Base-by-base conservation (phyloP, 1,284 basidiomycete genomes). In the Cystobasidium pallidum region DNA sequence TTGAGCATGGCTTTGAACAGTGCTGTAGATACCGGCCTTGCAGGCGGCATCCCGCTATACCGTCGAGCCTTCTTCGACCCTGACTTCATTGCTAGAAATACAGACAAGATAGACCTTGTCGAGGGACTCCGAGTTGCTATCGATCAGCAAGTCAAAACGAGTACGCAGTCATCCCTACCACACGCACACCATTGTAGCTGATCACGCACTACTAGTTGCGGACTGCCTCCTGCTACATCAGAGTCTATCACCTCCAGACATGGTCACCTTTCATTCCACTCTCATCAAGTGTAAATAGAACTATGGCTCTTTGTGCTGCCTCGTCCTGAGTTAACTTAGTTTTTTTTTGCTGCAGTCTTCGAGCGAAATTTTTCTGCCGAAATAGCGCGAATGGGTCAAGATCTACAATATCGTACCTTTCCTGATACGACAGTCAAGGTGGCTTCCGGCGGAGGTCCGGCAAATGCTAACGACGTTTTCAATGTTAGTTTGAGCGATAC, bases 221-320 rank as follows among this genome's bases (percentile, higher is more conserved):
- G 87, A 86, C 58, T 94, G 92, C 79, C 84, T 99, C 66, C 87
- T 86, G 72, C 84, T 97, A 11, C 93, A 97, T 79, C 88, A 88
- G 0, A 85, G 88, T 66, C 82, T 96, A 58, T 94, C 92, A 79
- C 87, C 91, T 0, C 86, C 87, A 28, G 92, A 92, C 82, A 96
- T 94, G 86, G 83, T 89, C 61, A 86, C 89, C 2, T 97, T 98
- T 85, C 94, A 98, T 79, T 88, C 90, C 74, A 94, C 92, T 0
- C 83, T 98, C 58, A 89, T 91, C 88, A 87, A 77, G 89, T 82
- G 81, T 75, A 72, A 79, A 81, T 3, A n/a, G 11, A 51, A 2
- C 47, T 2, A 32, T 58, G 10, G 13, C 67, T 24, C 15, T 41
- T 11, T 8, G 11, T 28, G 41, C 24, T 32, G 52, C 10, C 24